A percentile compares a stretch with the other conserved stretches of the same genome.
phyloP scores from a whole-genome alignment of 352 stramenopile species.

The Globisporangium nodosum region DNA sequence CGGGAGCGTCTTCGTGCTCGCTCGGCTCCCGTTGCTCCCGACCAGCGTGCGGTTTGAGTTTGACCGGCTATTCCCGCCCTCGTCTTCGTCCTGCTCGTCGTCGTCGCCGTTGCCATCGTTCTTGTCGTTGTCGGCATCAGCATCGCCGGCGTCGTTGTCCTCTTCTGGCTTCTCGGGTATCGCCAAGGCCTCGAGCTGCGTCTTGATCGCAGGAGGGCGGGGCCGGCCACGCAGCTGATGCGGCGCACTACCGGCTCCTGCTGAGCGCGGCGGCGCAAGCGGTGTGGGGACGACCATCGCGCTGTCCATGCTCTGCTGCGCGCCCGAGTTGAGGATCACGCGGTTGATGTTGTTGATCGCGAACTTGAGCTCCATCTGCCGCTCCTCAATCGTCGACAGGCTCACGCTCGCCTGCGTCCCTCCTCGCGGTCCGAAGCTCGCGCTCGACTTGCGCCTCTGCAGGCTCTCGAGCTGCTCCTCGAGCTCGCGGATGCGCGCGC shows the following conservation, averaged over 20 bases:
- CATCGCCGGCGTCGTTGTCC: background rate
- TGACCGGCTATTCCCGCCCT: conserved; percentile 13
- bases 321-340: conserved; percentile 70
- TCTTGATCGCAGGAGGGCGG: conserved; percentile 6
- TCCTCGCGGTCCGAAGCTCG: conserved; percentile 12
- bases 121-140: conserved; percentile 6
- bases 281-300: background rate
- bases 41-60: conserved; percentile 49
- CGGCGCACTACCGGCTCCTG: background rate
- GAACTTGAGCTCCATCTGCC: conserved; percentile 69
- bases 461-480: conserved; percentile 60
- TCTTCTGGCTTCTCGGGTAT: conserved; percentile 1
- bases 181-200: background rate
- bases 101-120: conserved; percentile 20
- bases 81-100: conserved; percentile 13
- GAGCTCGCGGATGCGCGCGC: conserved; percentile 53
- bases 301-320: conserved; percentile 1
- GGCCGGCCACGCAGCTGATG: conserved; percentile 1
- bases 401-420: conserved; percentile 13
- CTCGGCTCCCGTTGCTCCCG: conserved; percentile 32
- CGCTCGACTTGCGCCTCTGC: conserved; percentile 33
- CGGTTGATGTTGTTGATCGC: conserved; percentile 79
- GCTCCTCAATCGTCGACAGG: conserved; percentile 37
- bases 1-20: conserved; percentile 48
- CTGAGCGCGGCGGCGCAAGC: background rate